Base-by-base conservation (phyloP, 164 flowering plant species). In the Vitis rotundifolia region DNA sequence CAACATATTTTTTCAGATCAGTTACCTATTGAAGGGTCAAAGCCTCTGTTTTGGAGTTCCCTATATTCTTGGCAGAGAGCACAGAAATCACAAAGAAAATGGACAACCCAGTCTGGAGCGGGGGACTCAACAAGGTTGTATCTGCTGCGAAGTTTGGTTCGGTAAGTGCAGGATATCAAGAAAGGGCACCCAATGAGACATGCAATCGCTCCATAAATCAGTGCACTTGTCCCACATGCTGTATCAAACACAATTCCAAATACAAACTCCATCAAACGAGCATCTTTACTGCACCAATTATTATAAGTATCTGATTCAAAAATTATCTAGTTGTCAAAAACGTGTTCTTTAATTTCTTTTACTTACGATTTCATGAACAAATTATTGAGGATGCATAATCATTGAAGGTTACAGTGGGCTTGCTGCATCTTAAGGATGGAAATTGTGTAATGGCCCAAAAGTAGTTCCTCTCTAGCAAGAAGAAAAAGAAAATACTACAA, bases 11-110 rank as follows among this genome's bases (percentile, higher is more conserved):
- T 15, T 56, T 16, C 26, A 15, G 10, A n/a, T 10, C 63, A 6
- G 0, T 28, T 55, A 68, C 77, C 77, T 16, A 74, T 69, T 11
- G 77, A 62, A 67, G 85, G 87, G 52, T 84, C 82, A 2, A 76
- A 16, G 1, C 87, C 85, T 66, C 82, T 68, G 74, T 70, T 70
- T 9, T 62, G 52, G 51, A 83, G 87, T 19, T 82, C 83, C 37
- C 84, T 70, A 67, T 80, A 73, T 58, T 70, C 82, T 54, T 83
- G 84, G 66, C 82, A 79, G 14, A 84, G 77, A n/a, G 87, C 87
- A 50, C 83, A 81, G 49, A 61, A 61, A 47, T 82, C 85, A n/a
- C 82, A 82, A 0, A 80, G 49, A 59, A 57, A 72, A 59, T 82
- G 87, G 14, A 76, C 54, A 18, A 75, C 5, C 76, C 79, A 78